Percentiles rank a stretch among this genome's conserved stretches.
phyloP scores from a whole-genome alignment of 495 filamentous ascomycete species.

The Aspergillus homomorphus region DNA sequence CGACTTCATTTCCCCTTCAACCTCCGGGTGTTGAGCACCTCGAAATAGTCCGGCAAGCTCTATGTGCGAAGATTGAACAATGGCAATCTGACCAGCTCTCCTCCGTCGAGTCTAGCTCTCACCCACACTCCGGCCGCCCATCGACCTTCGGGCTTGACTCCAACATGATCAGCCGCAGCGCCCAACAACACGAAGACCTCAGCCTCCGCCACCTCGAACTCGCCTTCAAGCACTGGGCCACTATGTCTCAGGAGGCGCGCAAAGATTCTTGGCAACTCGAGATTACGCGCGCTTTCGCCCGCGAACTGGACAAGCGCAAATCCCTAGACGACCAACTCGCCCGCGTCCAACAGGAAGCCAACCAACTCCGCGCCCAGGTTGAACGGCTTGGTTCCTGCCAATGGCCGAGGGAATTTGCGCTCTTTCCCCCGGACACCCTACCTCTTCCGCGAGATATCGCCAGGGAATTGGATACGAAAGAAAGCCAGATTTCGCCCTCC shows the following conservation, averaged over 20 bases:
- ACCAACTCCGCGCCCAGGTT: slow-evolving; percentile 66
- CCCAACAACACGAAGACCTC: slow-evolving; percentile 58
- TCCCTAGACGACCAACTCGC: slow-evolving; percentile 60
- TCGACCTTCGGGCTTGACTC: slow-evolving; percentile 28
- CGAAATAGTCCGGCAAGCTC: slow-evolving; percentile 62
- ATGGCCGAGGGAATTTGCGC: slow-evolving; percentile 67
- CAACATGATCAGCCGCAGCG: slow-evolving; percentile 44
- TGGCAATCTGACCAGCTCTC: slow-evolving; percentile 50
- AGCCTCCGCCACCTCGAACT: slow-evolving; percentile 62
- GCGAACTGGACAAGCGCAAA: slow-evolving; percentile 64
- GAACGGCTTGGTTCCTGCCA: slow-evolving; percentile 65
- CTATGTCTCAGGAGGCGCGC: slow-evolving; percentile 51
- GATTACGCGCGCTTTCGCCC: slow-evolving; percentile 65
- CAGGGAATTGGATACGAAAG: slow-evolving; percentile 37
- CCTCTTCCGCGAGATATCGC: slow-evolving; percentile 51
- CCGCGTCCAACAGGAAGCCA: slow-evolving; percentile 63
- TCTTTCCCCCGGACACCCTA: slow-evolving; percentile 61
- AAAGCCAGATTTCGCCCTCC: slow-evolving; percentile 35
- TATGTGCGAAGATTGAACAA: slow-evolving; percentile 61
- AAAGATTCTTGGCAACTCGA: slow-evolving; percentile 75
- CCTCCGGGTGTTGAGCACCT: slow-evolving; percentile 68
- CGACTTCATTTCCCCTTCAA: slow-evolving; percentile 69
- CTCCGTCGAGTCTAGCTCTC: slow-evolving; percentile 25
- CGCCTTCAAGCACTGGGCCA: slow-evolving; percentile 69
- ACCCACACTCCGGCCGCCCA: slow-evolving; percentile 25